These are phyloP conservation scores for Metschnikowia cubensis DNA, from an alignment of 805 yeast genomes.

Conservation along the genomic window DNA sequence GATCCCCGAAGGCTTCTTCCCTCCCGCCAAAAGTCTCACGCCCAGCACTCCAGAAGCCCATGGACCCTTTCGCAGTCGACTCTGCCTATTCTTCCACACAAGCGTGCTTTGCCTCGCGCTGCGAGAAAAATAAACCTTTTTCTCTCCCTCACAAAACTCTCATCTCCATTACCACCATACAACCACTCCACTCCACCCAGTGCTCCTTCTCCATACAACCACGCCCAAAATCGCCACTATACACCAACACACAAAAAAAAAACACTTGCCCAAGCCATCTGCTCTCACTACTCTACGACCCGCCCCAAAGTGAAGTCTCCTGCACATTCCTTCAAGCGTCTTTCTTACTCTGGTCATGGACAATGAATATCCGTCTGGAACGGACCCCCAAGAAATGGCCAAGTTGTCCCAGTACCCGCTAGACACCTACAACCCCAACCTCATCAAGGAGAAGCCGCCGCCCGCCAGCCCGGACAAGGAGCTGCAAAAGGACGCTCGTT, in stretches of 20 bases:
- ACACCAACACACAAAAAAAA: not conserved
- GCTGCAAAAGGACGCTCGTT: not conserved
- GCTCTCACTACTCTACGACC: too few species aligned
- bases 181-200: not conserved
- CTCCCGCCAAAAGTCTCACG: not conserved
- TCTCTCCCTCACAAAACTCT: not conserved
- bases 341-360: not conserved
- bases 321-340: not conserved
- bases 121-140: conserved; percentile 1
- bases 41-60: not conserved
- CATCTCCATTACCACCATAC: not conserved
- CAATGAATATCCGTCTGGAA: conserved; percentile 4
- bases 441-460: not conserved
- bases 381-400: conserved; percentile 5
- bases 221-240: not conserved
- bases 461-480: not conserved
- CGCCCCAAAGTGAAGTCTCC: not conserved
- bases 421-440: conserved; percentile 4
- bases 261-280: not conserved
- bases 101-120: not conserved
- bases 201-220: not conserved
- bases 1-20: too few species aligned
- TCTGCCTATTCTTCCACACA: too few species aligned
- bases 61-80: not conserved
- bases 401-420: conserved; percentile 5